A percentile compares a stretch with the other conserved stretches of the same genome.
Evolutionary conservation across 2,329 filamentous ascomycete species (phyloP).

Genomic region (Fusarium stilboides): DNA sequence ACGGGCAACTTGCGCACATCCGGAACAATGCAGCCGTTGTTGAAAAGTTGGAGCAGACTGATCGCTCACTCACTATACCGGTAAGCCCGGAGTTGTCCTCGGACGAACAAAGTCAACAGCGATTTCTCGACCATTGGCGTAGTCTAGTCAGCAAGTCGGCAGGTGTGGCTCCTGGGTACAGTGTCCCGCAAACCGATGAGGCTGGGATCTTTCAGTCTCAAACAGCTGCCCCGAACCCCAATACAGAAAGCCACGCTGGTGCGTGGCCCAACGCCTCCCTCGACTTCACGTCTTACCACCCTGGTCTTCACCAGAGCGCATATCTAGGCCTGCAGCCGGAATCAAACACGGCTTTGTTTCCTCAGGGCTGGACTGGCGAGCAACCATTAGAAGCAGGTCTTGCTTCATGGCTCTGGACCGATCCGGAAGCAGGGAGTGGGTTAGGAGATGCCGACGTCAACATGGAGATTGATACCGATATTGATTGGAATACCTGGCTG

Average conservation of each 20-base stretch:
- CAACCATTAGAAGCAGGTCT: slow-evolving; percentile 37
- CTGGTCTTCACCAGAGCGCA: background rate
- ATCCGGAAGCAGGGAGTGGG: slow-evolving; percentile 51
- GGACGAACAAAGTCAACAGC: background rate
- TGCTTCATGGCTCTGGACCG: slow-evolving; percentile 55
- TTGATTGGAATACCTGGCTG: slow-evolving; percentile 58
- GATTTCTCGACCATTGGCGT: slow-evolving; percentile 37
- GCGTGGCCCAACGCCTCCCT: background rate
- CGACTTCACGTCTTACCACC: background rate
- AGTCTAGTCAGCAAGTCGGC: slow-evolving; percentile 9
- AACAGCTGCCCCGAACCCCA: background rate
- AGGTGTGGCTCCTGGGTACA: accelerated
- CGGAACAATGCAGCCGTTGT: slow-evolving; percentile 48
- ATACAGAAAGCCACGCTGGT: background rate
- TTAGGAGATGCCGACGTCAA: slow-evolving; percentile 48
- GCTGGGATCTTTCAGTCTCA: background rate
- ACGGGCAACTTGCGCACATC: slow-evolving; percentile 55
- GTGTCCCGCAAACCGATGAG: background rate
- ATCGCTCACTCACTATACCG: slow-evolving; percentile 48
- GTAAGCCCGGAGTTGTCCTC: slow-evolving; percentile 50
- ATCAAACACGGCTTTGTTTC: background rate
- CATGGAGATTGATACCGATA: slow-evolving; percentile 51
- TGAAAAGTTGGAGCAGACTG: slow-evolving; percentile 50
- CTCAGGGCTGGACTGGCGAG: slow-evolving; percentile 2
- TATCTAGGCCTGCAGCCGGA: too few relatives aligned